A percentile compares a stretch with the other conserved stretches of the same genome.
Evolutionary conservation across 306 rosid genomes (phyloP).

Genomic region (Cicer judaicum): DNA sequence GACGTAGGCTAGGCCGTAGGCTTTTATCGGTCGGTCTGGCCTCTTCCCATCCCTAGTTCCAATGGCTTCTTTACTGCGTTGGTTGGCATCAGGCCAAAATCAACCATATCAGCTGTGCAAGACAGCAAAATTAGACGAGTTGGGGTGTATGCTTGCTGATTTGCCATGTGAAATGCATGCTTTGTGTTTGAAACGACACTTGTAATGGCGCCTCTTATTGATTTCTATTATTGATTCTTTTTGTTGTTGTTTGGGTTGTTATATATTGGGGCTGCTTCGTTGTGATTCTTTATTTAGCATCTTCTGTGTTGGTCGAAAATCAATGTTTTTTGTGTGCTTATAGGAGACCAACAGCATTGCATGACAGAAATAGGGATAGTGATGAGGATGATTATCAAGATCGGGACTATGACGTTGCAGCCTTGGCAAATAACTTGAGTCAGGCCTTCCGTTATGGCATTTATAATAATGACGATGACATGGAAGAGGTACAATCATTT

Average conservation of each 20-base stretch:
- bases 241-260: conserved; percentile 17
- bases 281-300: conserved; percentile 9
- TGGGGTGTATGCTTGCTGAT: not conserved
- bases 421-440: conserved; percentile 92
- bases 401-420: conserved; percentile 96
- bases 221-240: not conserved
- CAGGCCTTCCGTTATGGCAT: conserved; percentile 97
- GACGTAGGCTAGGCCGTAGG: no score
- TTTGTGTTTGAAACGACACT: not conserved
- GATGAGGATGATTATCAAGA: conserved; percentile 98
- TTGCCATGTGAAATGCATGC: not conserved
- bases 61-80: not conserved
- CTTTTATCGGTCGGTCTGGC: no score
- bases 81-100: not conserved
- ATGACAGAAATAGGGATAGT: conserved; percentile 90
- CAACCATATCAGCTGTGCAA: not conserved
- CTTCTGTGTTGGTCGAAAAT: conserved; percentile 28
- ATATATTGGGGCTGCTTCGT: conserved; percentile 20
- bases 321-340: conserved; percentile 2
- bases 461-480: conserved; percentile 83
- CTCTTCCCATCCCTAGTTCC: not conserved
- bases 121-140: not conserved
- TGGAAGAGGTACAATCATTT: conserved; percentile 71
- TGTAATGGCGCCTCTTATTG: not conserved
- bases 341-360: conserved; percentile 96